Percentiles rank a stretch among this genome's conserved stretches.
phyloP scores from a whole-genome alignment of 148 eudicot genomes.

The Rhododendron vialii region DNA sequence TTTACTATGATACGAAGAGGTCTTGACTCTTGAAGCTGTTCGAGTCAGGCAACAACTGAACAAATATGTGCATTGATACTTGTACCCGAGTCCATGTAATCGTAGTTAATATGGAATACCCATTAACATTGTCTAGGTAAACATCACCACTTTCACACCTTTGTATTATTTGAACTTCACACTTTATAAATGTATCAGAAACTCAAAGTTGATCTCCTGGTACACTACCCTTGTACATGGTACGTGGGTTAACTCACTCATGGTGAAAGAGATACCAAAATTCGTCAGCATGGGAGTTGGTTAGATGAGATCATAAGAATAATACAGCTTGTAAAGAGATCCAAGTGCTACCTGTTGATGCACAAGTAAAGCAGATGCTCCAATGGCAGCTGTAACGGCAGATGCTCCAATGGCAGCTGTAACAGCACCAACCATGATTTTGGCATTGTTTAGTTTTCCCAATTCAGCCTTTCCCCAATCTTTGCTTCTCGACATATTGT shows the following conservation, averaged over 20 bases:
- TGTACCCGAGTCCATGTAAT: too few species aligned
- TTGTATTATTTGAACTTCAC: background rate
- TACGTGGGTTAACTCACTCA: background rate
- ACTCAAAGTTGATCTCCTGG: background rate
- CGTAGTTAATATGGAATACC: too few species aligned
- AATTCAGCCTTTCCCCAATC: constrained; percentile 20
- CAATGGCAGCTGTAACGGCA: constrained; percentile 19
- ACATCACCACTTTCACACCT: background rate
- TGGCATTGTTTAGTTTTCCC: constrained; percentile 23
- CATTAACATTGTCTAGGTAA: background rate
- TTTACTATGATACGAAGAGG: background rate
- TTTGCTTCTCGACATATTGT: constrained; percentile 11
- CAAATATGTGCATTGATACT: too few species aligned
- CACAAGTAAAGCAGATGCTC: constrained; percentile 23
- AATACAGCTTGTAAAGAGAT: constrained; percentile 5
- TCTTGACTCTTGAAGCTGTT: background rate
- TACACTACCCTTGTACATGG: background rate
- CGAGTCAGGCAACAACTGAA: background rate
- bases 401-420: constrained; percentile 95
- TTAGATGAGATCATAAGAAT: background rate
- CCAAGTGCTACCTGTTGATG: constrained; percentile 52
- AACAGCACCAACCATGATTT: constrained; percentile 78
- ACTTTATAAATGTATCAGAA: background rate
- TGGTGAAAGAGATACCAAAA: background rate
- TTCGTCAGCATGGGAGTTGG: background rate